Evolutionary conservation across 2,329 filamentous ascomycete genomes (phyloP), one percentile per base, ranked within the genome.

Genomic region (Ophiostoma ips): DNA sequence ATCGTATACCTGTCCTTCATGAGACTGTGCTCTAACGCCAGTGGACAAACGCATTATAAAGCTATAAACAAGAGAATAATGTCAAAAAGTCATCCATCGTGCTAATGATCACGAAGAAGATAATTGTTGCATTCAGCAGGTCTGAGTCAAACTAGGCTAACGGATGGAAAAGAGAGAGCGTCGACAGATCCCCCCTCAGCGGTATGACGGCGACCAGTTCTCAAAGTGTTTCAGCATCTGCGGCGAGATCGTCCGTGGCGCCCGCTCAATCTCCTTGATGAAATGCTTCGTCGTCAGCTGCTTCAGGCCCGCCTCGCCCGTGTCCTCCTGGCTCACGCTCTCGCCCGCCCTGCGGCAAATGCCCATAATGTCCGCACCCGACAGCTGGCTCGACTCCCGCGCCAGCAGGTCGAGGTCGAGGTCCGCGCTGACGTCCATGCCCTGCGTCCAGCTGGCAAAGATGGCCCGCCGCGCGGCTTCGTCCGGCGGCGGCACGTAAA

Each of bases 401-500:
- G 85, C 84, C 30, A 94, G 66, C 46, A 71, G 68, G 1, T 72
- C 66, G 9, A 87, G 63, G 59, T 87, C 77, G 13, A 94, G 76
- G 50, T 86, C 82, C 0, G 68, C 61, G 1, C 66, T 64, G 44
- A 87, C 68, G 19, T 75, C 69, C 48, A 84, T 73, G 50, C 75
- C 77, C 28, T 70, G 68, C 1, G 81, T 75, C 60, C 83, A 79
- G 48, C 87, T 81, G 15, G 69, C 65, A 50, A 95, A 74, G 49
- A 96, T 90, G 55, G 87, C 83, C 60, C 75, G 77, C 9, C 90
- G 75, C 0, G 87, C 87, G 8, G 76, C 69, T 43, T 73, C 66
- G 59, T 87, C 81, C 0, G 90, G 90, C 3, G 87, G 84, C 0
- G 86, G 84, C 40, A 95, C 86, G 63, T 94, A 95, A 43, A 95